A percentile compares a stretch with the other conserved stretches of the same genome.
Evolutionary conservation across 2,329 filamentous ascomycete species (phyloP).

Genomic region (Fusarium sp.): DNA sequence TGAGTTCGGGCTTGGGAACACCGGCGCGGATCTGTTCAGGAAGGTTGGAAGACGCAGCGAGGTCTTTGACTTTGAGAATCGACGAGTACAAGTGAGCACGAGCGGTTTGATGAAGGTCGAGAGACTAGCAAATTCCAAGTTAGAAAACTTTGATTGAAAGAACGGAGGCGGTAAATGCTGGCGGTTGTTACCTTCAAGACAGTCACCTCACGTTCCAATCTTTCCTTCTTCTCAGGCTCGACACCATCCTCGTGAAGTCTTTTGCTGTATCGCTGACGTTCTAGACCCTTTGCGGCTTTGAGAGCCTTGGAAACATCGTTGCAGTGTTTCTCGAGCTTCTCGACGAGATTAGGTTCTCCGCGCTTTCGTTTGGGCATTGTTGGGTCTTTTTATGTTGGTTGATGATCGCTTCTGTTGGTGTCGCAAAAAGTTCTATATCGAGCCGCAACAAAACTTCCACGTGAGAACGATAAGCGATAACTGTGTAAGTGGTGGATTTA

Average conservation of each 20-base stretch:
- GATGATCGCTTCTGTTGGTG: slow-evolving; percentile 26
- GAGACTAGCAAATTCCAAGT: slow-evolving; percentile 55
- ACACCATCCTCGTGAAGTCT: slow-evolving; percentile 62
- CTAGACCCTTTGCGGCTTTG: slow-evolving; percentile 79
- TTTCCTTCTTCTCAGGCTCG: slow-evolving; percentile 62
- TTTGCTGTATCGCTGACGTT: slow-evolving; percentile 80
- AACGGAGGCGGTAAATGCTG: too few species aligned
- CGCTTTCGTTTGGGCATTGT: slow-evolving; percentile 71
- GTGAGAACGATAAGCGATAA: slow-evolving; percentile 57
- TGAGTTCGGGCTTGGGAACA: slow-evolving; percentile 63
- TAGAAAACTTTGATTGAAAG: not conserved
- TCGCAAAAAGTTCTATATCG: slow-evolving; percentile 40
- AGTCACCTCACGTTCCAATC: slow-evolving; percentile 71
- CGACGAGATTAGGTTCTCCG: slow-evolving; percentile 59
- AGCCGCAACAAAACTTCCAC: slow-evolving; percentile 58
- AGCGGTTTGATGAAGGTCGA: slow-evolving; percentile 69
- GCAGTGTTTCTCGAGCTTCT: slow-evolving; percentile 65
- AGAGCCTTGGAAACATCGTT: slow-evolving; percentile 75
- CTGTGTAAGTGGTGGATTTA: not conserved
- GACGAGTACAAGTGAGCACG: slow-evolving; percentile 67
- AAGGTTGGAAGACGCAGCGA: slow-evolving; percentile 64
- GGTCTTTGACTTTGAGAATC: slow-evolving; percentile 65
- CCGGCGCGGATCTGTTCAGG: slow-evolving; percentile 62
- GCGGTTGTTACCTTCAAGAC: slow-evolving; percentile 63
- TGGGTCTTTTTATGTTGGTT: slow-evolving; percentile 31